A percentile compares a stretch with the other conserved stretches of the same genome.
Conservation (phyloP, 768 basidiomycete genomes). For the Boletus eberwhitei region DNA sequence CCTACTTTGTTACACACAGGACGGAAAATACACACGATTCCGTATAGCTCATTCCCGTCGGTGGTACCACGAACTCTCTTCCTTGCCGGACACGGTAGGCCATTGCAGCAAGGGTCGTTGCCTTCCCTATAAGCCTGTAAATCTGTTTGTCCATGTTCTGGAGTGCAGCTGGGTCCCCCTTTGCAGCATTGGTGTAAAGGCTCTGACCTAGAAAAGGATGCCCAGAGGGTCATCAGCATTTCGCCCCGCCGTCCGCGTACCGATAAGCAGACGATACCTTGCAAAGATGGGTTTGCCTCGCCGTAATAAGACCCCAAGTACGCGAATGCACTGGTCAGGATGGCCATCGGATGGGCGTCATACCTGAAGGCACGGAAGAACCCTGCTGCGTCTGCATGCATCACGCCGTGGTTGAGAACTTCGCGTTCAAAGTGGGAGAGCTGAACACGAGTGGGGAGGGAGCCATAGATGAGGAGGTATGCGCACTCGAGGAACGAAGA, state of each 20-base stretch:
- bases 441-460: constrained; percentile 64
- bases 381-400: constrained; percentile 65
- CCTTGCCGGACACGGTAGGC: constrained; percentile 92
- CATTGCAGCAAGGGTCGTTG: constrained; percentile 90
- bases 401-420: constrained; percentile 70
- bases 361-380: constrained; percentile 78
- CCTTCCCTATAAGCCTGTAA: constrained; percentile 82
- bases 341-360: constrained; percentile 91
- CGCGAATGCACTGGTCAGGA: constrained; percentile 81
- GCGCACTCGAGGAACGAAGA: constrained; percentile 80
- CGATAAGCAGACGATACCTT: constrained; percentile 43
- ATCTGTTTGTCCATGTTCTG: constrained; percentile 91
- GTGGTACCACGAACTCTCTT: constrained; percentile 81
- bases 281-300: constrained; percentile 85
- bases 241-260: background rate
- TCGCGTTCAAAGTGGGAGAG: constrained; percentile 66
- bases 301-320: constrained; percentile 85
- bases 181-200: constrained; percentile 70
- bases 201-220: constrained; percentile 53
- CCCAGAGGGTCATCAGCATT: background rate
- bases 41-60: constrained; percentile 77
- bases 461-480: constrained; percentile 87
- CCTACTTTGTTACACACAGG: background rate
- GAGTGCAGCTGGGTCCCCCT: constrained; percentile 61
- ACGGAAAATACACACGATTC: constrained; percentile 53